Base-by-base conservation (phyloP, 1,284 basidiomycete species). In the Sphagnurus paluster region DNA sequence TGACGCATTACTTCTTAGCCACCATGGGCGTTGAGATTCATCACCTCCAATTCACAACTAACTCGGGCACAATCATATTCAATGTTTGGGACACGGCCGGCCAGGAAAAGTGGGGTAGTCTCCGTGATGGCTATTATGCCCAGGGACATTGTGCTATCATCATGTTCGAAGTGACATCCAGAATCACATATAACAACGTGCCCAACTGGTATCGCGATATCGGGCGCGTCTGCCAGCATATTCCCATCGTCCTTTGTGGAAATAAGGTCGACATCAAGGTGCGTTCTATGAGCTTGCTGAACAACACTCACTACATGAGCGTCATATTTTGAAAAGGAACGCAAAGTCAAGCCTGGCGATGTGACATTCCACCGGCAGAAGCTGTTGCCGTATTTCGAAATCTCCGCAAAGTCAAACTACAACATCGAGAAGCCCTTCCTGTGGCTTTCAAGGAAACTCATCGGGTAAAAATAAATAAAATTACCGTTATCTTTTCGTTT, bases 341-440 rank as follows among this genome's bases (percentile, higher is more conserved):
- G 97, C 58, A 99, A 99, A 83, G 97, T 99, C 58, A 99, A 99
- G 83, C 98, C 96, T 30, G 92, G 90, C 46, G 87, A 89, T 46
- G 96, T 99, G 51, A 99, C 97, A 48, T 99, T 99, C 90, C 97
- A 99, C 82, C 84, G 97, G 68, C 99, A 99, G 90, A 99, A 99
- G 84, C 98, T 97, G 77, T 82, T 99, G 50, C 97, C 99, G 71
- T 99, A 99, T 81, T 99, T 96, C 68, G 97, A 99, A 68, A 99
- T 99, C 64, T 98, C 95, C 4, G 97, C 97, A 55, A 99, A 99
- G 76, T 98, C 93, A 44, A 99, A 99, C 82, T 99, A 99, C 76
- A 99, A 99, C 82, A 99, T 99, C 67, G 97, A 99, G 76, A 98
- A 99, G 74, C 97, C 97, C 40, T 99, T 99, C 93, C 83, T 99